Percentiles rank a stretch among this genome's conserved stretches.
phyloP scores from a whole-genome alignment of 1,284 basidiomycete genomes.

The Moniliella sp. region DNA sequence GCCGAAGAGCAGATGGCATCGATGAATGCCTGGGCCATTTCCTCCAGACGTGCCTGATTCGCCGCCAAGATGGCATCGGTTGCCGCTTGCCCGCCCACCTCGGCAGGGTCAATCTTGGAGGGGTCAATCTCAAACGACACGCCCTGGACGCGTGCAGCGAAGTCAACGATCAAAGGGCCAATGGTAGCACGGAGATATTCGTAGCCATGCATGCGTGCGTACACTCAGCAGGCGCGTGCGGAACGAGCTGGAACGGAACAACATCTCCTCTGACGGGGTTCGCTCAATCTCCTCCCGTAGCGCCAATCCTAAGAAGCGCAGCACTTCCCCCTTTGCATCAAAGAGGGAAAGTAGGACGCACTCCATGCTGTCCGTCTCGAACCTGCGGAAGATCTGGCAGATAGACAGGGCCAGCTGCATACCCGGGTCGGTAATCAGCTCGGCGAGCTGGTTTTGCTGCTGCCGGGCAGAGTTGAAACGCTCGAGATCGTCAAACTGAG shows the following conservation, averaged over 20 bases:
- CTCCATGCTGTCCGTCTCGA: conserved; percentile 16
- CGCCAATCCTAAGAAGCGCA: conserved; percentile 18
- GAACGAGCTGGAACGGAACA: conserved; percentile 26
- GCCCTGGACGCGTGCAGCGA: conserved; percentile 16
- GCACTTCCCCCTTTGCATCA: conserved; percentile 19
- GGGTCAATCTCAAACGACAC: conserved; percentile 28
- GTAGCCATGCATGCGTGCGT: conserved; percentile 24
- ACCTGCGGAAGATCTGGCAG: conserved; percentile 15
- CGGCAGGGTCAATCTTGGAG: conserved; percentile 11
- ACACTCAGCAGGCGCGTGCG: conserved; percentile 16
- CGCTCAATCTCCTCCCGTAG: conserved; percentile 20
- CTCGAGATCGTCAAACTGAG: conserved; percentile 34
- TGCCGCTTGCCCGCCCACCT: no score
- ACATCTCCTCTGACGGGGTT: conserved; percentile 21
- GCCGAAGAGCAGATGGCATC: conserved; percentile 24
- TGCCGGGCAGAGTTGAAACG: conserved; percentile 11
- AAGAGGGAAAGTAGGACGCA: conserved; percentile 19
- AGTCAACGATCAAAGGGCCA: conserved; percentile 20
- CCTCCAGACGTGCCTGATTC: conserved; percentile 20
- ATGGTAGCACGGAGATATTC: conserved; percentile 24
- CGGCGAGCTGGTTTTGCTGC: conserved; percentile 14
- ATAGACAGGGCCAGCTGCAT: conserved; percentile 22
- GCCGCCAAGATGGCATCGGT: no score
- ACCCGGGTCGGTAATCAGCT: conserved; percentile 15
- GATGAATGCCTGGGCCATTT: conserved; percentile 24